Conservation (phyloP, 306 rosid species). For the Vigna angularis region DNA sequence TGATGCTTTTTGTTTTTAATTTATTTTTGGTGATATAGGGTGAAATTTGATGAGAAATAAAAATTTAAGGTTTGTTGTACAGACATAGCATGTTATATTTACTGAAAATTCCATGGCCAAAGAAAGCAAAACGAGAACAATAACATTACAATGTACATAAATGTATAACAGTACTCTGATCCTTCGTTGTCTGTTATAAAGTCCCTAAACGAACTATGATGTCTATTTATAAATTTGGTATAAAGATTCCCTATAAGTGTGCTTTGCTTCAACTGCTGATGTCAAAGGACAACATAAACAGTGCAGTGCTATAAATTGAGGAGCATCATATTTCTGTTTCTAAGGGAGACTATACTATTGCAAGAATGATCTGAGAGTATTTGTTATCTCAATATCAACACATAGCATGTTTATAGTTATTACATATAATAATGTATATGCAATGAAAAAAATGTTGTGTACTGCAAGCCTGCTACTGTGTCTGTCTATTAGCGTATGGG, state of each 20-base stretch:
- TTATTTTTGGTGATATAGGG: not conserved
- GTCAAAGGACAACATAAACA: constrained; percentile 10
- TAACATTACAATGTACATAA: not conserved
- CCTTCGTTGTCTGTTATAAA: constrained; percentile 3
- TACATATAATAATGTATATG: not conserved
- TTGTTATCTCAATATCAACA: not conserved
- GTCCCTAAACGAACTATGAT: not conserved
- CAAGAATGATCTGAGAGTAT: not conserved
- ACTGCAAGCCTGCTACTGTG: not conserved
- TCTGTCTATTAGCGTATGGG: not conserved
- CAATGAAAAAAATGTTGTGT: not conserved
- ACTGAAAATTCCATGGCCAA: not conserved
- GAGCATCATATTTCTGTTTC: not conserved
- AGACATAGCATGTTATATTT: not conserved
- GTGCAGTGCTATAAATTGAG: not conserved
- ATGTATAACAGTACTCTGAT: constrained; percentile 13
- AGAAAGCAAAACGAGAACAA: constrained; percentile 17
- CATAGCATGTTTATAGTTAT: not conserved
- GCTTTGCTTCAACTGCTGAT: not conserved
- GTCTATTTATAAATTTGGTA: not conserved
- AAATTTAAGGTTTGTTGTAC: constrained; percentile 14
- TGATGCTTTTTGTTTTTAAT: constrained; percentile 41
- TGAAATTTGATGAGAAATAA: constrained; percentile 15
- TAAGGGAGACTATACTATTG: not conserved
- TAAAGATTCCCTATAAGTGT: not conserved